Evolutionary conservation across 2,329 filamentous ascomycete genomes (phyloP).

Genomic region (Penicillium sp.): DNA sequence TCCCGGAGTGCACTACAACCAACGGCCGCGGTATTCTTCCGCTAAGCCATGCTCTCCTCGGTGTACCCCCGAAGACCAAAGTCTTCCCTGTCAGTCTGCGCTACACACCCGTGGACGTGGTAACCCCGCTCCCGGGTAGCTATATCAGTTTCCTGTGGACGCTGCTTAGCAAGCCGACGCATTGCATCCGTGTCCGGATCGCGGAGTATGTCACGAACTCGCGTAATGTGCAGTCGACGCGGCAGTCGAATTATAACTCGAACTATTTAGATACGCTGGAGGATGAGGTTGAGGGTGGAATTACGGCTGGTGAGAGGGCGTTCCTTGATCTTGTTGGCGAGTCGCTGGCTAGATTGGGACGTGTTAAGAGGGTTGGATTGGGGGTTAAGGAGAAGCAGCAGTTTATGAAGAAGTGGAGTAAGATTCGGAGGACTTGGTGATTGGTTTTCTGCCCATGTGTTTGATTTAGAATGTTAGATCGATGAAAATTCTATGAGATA

Average conservation of each 20-base stretch:
- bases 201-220: slow-evolving; percentile 64
- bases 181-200: slow-evolving; percentile 87
- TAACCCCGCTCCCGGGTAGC: slow-evolving; percentile 78
- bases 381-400: slow-evolving; percentile 78
- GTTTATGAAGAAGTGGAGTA: slow-evolving; percentile 73
- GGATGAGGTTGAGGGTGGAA: slow-evolving; percentile 35
- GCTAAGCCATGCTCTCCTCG: slow-evolving; percentile 73
- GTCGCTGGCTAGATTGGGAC: slow-evolving; percentile 77
- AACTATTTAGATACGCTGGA: slow-evolving; percentile 51
- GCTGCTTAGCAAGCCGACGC: slow-evolving; percentile 77
- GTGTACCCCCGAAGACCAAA: slow-evolving; percentile 64
- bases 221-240: slow-evolving; percentile 24
- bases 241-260: slow-evolving; percentile 40
- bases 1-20: slow-evolving; percentile 91
- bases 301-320: slow-evolving; percentile 60
- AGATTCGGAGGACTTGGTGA: slow-evolving; percentile 36
- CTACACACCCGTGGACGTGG: slow-evolving; percentile 85
- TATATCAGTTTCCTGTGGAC: slow-evolving; percentile 80
- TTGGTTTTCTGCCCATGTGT: neutral
- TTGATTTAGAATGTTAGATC: neutral
- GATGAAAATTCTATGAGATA: too few species aligned
- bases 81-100: slow-evolving; percentile 90
- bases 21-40: slow-evolving; percentile 89
- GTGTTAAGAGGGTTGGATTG: slow-evolving; percentile 85
- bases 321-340: slow-evolving; percentile 80